These are phyloP conservation scores for Cryphonectria nitschkei DNA, from an alignment of 2,329 filamentous ascomycete genomes.

Conservation along the genomic window DNA sequence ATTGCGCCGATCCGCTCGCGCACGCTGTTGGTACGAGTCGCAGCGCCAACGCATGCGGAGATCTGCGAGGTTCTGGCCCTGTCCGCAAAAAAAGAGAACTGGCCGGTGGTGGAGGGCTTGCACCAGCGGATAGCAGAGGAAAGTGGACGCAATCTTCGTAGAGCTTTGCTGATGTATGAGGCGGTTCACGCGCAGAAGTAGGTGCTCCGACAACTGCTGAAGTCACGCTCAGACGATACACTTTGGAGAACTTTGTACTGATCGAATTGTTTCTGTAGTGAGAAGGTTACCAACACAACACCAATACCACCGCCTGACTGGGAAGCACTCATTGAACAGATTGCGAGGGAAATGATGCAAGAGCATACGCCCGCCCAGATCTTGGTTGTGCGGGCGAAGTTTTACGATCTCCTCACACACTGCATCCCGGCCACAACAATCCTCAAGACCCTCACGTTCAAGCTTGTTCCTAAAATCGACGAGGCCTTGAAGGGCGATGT, in stretches of 20 bases:
- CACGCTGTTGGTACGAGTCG: constrained; percentile 87
- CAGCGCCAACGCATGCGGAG: constrained; percentile 83
- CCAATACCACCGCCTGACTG: constrained; percentile 94
- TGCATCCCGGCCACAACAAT: constrained; percentile 96
- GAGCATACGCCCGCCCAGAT: constrained; percentile 92
- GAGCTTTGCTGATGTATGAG: constrained; percentile 94
- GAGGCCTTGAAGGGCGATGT: constrained; percentile 89
- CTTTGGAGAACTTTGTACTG: constrained; percentile 5
- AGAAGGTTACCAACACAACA: constrained; percentile 85
- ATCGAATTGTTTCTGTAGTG: constrained; percentile 57
- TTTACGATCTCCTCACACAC: constrained; percentile 97
- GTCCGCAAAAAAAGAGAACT: constrained; percentile 78
- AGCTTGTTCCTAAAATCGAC: constrained; percentile 84
- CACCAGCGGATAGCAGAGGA: constrained; percentile 87
- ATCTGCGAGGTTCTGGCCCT: constrained; percentile 77
- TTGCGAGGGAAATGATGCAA: constrained; percentile 90
- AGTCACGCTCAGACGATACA: not conserved
- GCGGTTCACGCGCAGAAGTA: constrained; percentile 97
- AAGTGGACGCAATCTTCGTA: constrained; percentile 86
- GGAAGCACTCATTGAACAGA: constrained; percentile 87
- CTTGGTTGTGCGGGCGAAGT: constrained; percentile 83
- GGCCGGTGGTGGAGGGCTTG: constrained; percentile 74
- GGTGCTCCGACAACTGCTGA: constrained; percentile 36
- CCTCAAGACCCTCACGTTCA: constrained; percentile 92
- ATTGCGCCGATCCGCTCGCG: constrained; percentile 96